Base-by-base conservation (phyloP, 2,329 filamentous ascomycete species). In the Nothophaeocryptopus gaeumannii region DNA sequence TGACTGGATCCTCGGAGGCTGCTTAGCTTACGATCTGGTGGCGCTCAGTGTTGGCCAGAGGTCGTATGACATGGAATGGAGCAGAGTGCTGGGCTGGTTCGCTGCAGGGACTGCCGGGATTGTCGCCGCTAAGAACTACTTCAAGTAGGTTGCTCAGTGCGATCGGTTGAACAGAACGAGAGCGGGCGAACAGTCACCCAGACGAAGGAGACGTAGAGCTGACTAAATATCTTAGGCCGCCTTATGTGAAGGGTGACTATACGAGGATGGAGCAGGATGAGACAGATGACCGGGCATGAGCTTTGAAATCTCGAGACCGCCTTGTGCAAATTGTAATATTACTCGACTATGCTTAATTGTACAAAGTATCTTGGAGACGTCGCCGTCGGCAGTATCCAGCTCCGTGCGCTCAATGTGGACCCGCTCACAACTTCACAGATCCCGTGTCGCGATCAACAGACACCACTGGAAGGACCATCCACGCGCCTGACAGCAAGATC, bases 1-100 rank as follows among this genome's bases (percentile, higher is more conserved):
- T 56, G 80, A 83, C 60, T 82, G 79, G 79, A 81, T 83, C 45
- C 78, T 83, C 43, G 80, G 80, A 0, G 77, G 74, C 0, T 81
- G 80, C 58, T 62, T 83, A 52, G 79, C 80, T 0, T 83, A 82
- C 60, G 78, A 83, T 61, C 68, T 83, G 13, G 68, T 81, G 11
- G 79, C 75, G 7, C 58, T 83, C 53, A 70, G 71, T 29, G 74
- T 79, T 0, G 80, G 80, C 1, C 80, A 83, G 54, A 65, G 78
- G 7, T 76, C 80, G 31, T 68, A 69, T 39, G 67, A 74, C 33
- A 54, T 58, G 5, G 66, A 67, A 1, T 83, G 79, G 80, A 74
- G 77, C 31, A 72, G 67, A 47, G 55, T 81, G 54, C 62, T 83
- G 39, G 76, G 72, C 0, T 67, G 67, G 8, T 82, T 78, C 64